phyloP scores from a whole-genome alignment of 2,329 filamentous ascomycete species.

The Magnaporthiopsis incrustans region DNA sequence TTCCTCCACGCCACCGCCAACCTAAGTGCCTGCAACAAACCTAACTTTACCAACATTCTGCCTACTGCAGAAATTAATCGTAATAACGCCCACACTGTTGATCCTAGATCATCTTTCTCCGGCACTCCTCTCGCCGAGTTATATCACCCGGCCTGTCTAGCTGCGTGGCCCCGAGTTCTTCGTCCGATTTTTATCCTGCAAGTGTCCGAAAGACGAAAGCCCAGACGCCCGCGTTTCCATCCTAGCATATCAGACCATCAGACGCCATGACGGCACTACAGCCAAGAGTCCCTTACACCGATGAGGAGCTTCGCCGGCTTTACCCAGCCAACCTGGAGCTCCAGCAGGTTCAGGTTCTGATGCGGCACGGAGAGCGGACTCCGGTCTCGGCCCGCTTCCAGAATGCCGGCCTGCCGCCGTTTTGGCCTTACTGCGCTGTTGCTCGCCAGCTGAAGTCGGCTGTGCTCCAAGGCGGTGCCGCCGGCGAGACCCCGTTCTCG shows the following conservation, averaged over 20 bases:
- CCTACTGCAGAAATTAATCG: neutral
- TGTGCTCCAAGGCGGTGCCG: constrained; percentile 32
- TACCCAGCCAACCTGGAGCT: constrained; percentile 77
- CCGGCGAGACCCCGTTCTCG: constrained; percentile 28
- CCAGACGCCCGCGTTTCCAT: no score
- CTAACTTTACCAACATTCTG: neutral
- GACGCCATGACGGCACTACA: constrained; percentile 66
- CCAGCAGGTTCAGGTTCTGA: constrained; percentile 80
- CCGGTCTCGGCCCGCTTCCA: constrained; percentile 84
- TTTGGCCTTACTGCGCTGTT: constrained; percentile 87
- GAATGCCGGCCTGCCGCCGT: constrained; percentile 58
- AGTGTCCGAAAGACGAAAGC: neutral
- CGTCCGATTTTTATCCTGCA: neutral
- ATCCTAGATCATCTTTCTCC: neutral
- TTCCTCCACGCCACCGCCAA: neutral
- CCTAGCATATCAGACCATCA: no score
- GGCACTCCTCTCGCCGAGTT: neutral
- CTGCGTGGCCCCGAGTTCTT: neutral
- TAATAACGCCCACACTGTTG: neutral
- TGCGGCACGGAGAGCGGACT: constrained; percentile 73
- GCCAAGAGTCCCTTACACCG: constrained; percentile 68
- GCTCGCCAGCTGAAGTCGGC: constrained; percentile 58
- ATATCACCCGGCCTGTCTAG: neutral
- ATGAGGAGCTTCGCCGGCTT: constrained; percentile 69
- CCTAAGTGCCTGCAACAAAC: no score